phyloP scores from a whole-genome alignment of 257 asterid genomes.

The Nicotiana obtusifolia region DNA sequence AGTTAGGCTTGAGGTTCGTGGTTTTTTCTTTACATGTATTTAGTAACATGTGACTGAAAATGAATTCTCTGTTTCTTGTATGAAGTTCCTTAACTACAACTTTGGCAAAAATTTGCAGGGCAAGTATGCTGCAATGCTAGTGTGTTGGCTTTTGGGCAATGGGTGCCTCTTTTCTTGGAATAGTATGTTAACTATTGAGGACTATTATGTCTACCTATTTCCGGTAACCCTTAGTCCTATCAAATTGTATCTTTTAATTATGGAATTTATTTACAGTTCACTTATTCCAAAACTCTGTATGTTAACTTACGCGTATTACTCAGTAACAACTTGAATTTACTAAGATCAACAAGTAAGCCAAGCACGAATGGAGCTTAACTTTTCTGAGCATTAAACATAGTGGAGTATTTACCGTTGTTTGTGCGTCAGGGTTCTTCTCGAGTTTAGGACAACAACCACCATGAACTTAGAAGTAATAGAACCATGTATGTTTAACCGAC shows the following conservation, averaged over 20 bases:
- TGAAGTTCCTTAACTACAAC: background rate
- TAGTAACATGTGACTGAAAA: background rate
- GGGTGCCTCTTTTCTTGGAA: constrained; percentile 46
- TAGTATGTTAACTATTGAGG: constrained; percentile 40
- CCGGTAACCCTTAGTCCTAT: constrained; percentile 16
- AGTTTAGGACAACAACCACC: background rate
- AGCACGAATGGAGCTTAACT: background rate
- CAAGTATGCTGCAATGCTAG: constrained; percentile 23
- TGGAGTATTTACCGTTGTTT: background rate
- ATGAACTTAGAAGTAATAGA: background rate
- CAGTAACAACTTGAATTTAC: background rate
- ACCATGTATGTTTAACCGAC: too few relatives aligned
- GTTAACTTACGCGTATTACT: background rate
- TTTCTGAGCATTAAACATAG: background rate
- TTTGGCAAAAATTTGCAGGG: constrained; percentile 18
- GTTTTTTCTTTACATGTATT: background rate
- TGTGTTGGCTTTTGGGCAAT: constrained; percentile 42
- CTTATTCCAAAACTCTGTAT: background rate
- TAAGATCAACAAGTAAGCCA: background rate
- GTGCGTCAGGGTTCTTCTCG: background rate
- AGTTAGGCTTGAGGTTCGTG: constrained; percentile 22
- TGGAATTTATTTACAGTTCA: background rate
- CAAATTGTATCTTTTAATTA: background rate
- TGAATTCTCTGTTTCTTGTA: background rate
- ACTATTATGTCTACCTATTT: constrained; percentile 30